Percentiles rank a stretch among this genome's conserved stretches.
Evolutionary conservation across 441 rosid species (phyloP).

Genomic region (Corymbia citriodora): DNA sequence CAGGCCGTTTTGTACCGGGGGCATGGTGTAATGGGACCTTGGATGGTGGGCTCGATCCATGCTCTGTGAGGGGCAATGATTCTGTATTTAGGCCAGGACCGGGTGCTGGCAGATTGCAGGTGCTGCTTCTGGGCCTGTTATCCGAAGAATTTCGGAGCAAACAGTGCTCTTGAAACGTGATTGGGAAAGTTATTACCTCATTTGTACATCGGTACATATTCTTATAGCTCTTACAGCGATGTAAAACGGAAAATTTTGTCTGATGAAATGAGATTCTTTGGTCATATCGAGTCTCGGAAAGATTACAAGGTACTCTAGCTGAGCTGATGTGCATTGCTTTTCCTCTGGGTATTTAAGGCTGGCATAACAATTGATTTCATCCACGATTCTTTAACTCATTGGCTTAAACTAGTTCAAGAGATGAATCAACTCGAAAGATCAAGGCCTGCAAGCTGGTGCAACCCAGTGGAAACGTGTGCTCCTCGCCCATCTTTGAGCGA

Average conservation of each 20-base stretch:
- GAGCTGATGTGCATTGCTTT: not conserved
- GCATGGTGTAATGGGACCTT: conserved; percentile 91
- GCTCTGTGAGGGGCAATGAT: conserved; percentile 51
- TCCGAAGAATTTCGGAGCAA: conserved; percentile 56
- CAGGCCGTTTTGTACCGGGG: conserved; percentile 60
- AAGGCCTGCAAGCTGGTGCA: not conserved
- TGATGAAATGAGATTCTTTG: not conserved
- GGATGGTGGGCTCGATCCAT: conserved; percentile 57
- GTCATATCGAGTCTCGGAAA: not conserved
- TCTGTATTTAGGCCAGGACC: conserved; percentile 74
- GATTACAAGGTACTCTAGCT: not conserved
- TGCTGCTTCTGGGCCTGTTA: conserved; percentile 43
- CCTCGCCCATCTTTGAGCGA: not conserved
- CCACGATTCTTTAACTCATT: not conserved
- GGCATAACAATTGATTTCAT: not conserved
- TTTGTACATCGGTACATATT: conserved; percentile 31
- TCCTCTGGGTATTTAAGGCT: not conserved
- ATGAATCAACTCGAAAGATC: not conserved
- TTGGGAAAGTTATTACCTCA: conserved; percentile 5
- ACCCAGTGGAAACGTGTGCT: not conserved
- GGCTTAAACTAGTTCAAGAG: not conserved
- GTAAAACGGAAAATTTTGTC: conserved; percentile 12
- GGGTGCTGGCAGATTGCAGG: conserved; percentile 64
- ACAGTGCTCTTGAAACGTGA: conserved; percentile 45
- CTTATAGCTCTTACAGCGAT: conserved; percentile 17